Evolutionary conservation across 2,329 filamentous ascomycete genomes (phyloP).

Genomic region (Sphaerulina populicola): DNA sequence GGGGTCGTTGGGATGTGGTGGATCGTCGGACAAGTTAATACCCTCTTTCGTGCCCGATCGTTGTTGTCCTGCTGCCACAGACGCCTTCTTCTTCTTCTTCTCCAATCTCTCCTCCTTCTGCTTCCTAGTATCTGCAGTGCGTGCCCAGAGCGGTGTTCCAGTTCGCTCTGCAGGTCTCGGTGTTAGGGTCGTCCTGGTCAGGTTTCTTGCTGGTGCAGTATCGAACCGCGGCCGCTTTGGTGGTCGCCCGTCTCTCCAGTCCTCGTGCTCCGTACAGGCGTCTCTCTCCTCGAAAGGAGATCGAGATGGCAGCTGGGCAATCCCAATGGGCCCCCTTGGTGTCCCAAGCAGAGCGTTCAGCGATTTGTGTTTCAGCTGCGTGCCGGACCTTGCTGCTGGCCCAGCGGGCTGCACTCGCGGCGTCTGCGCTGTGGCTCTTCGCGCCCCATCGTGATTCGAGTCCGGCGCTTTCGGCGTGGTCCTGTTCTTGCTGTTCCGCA

Average conservation of each 20-base stretch:
- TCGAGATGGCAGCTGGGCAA: slow-evolving; percentile 48
- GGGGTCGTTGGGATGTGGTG: slow-evolving; percentile 18
- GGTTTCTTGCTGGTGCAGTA: not conserved
- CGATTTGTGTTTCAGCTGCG: slow-evolving; percentile 48
- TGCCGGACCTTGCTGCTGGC: slow-evolving; percentile 16
- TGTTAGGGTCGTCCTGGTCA: slow-evolving; percentile 11
- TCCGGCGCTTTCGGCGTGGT: not conserved
- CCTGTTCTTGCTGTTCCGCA: slow-evolving; percentile 61
- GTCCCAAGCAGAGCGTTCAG: slow-evolving; percentile 58
- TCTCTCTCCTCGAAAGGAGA: slow-evolving; percentile 59
- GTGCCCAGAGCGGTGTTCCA: slow-evolving; percentile 22
- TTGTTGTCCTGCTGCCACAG: slow-evolving; percentile 14
- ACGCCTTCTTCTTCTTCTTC: slow-evolving; percentile 13
- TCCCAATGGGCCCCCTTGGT: slow-evolving; percentile 55
- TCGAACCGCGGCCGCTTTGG: slow-evolving; percentile 36
- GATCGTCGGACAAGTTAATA: slow-evolving; percentile 32
- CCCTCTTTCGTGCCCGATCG: slow-evolving; percentile 27
- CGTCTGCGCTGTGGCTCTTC: slow-evolving; percentile 13
- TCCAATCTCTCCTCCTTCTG: not conserved
- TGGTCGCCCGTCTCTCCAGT: slow-evolving; percentile 30
- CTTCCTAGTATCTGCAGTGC: slow-evolving; percentile 24
- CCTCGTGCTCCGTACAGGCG: slow-evolving; percentile 27
- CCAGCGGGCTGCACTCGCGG: slow-evolving; percentile 9
- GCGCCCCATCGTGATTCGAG: slow-evolving; percentile 6
- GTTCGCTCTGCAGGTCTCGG: slow-evolving; percentile 10